Base-by-base conservation (phyloP, 306 rosid species). In the Quercus agrifolia region DNA sequence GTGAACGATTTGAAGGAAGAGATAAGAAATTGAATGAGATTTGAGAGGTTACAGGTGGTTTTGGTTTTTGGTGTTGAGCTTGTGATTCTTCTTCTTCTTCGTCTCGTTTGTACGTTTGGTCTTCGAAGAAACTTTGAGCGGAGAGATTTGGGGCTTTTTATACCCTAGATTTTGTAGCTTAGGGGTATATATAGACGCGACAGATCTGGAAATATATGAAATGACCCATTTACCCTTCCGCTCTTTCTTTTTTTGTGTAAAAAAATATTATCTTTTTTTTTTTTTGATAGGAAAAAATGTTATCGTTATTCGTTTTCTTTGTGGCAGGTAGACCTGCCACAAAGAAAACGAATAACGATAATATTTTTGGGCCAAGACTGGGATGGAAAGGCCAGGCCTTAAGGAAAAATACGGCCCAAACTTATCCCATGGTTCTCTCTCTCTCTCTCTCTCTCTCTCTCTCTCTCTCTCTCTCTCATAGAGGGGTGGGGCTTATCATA, bases 71-170 rank as follows among this genome's bases (percentile, higher is more conserved):
- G 46, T 8, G 46, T 8, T 41, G 46, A 41, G 46, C 46, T 41
- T 41, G 73, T 46, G 62, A 73, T 11, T 23, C 38, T 77, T 33
- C 56, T 75, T 73, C 57, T 56, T 69, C 49, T 78, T 73, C 74
- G 52, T 30, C 71, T 30, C 57, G 67, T 79, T 81, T 51, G 83
- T 49, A 85, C 88, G 90, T 85, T 94, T 54, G 85, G 78, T 71
- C 52, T 49, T 80, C 71, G 64, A 81, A 63, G 49, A 64, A 27
- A 74, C 52, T 68, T 83, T 79, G 88, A 79, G 96, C 83, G 91
- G 83, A 88, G 87, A 84, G 86, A 86, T 68, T 90, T 90, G 90
- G 97, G 92, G 92, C 84, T 12, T 89, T 91, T 83, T 94, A 92
- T 92, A 94, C 92, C 91, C 92, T 88, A 87, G 86, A 81, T 81